Evolutionary conservation across 2,329 filamentous ascomycete species (phyloP), one percentile per base, ranked within the genome.

Genomic region (Ceratocystiopsis brevicomis): DNA sequence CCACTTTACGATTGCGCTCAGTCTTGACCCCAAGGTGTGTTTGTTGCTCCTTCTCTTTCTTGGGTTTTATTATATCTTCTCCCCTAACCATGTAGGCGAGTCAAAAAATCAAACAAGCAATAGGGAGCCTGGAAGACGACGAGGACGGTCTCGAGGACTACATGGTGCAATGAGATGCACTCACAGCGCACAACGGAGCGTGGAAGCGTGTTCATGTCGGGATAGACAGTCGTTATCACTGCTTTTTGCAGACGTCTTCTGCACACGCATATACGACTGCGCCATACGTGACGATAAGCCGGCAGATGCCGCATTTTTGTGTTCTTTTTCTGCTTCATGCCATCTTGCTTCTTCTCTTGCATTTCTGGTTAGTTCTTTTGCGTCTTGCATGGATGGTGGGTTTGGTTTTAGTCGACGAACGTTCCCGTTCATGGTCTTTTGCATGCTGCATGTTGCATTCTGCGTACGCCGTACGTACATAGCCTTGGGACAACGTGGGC

Each of bases 61-160:
- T 16, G n/a, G n/a, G 19, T 4, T 43, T 9, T 37, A 16, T 10
- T 5, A 2, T 19, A 14, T 4, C 12, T 2, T 15, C 1, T 13
- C 6, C 15, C 34, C 2, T 18, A 52, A 57, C 45, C 14, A 16
- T 43, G 14, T 51, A 94, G 87, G 85, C 88, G 53, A 86, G 84
- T 50, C 80, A 83, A 49, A 81, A 86, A 59, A 95, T 98, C 61
- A 98, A 96, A 62, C 86, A 94, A 58, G 86, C 85, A 16, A 95
- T 98, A 64, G 88, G 96, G 64, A 80, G 78, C 53, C 71, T 96
- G 45, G 85, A 93, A 54, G 79, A 86, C 44, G 79, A 83, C 45
- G 79, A 83, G 47, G 76, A 82, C 45, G 72, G 77, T 45, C 76
- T 82, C 59, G 71, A 77, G 48, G 73, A 77, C 56, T 75, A 71